These are phyloP conservation scores for Vigna reflexopilosa DNA, from an alignment of 306 rosid genomes.

Conservation along the genomic window DNA sequence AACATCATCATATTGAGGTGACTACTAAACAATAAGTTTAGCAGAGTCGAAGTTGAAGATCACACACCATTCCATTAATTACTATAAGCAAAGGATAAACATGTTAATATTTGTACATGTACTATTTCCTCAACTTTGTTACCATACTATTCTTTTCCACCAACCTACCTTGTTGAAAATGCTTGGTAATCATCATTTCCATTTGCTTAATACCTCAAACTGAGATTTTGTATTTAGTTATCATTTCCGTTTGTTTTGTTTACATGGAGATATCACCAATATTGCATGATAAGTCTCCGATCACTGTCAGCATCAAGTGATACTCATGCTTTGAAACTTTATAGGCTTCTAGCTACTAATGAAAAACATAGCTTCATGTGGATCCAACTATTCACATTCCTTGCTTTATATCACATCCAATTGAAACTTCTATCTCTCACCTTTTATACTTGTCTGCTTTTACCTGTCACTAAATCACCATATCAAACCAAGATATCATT, in stretches of 20 bases:
- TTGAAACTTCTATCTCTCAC: constrained; percentile 49
- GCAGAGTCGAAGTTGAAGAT: too few relatives aligned
- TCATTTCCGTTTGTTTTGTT: constrained; percentile 49
- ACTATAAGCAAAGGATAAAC: not conserved
- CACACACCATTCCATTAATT: too few relatives aligned
- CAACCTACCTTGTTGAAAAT: constrained; percentile 32
- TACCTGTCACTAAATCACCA: constrained; percentile 45
- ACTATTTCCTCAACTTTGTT: constrained; percentile 25
- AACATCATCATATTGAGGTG: constrained; percentile 47
- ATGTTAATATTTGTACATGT: not conserved
- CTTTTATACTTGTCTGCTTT: constrained; percentile 38
- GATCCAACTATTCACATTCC: not conserved
- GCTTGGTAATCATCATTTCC: constrained; percentile 52
- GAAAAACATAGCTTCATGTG: constrained; percentile 46
- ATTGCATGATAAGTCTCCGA: constrained; percentile 25
- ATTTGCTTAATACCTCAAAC: constrained; percentile 34
- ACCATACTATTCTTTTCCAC: constrained; percentile 40
- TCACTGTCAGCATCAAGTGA: constrained; percentile 31
- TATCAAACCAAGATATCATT: constrained; percentile 49
- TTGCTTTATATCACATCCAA: constrained; percentile 36
- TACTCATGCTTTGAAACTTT: constrained; percentile 43
- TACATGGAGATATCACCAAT: constrained; percentile 10
- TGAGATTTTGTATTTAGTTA: constrained; percentile 46
- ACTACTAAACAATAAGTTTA: constrained; percentile 38
- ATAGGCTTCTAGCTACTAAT: constrained; percentile 48